Conservation (phyloP, 2,329 filamentous ascomycete species). For the Colletotrichum spaethianum region DNA sequence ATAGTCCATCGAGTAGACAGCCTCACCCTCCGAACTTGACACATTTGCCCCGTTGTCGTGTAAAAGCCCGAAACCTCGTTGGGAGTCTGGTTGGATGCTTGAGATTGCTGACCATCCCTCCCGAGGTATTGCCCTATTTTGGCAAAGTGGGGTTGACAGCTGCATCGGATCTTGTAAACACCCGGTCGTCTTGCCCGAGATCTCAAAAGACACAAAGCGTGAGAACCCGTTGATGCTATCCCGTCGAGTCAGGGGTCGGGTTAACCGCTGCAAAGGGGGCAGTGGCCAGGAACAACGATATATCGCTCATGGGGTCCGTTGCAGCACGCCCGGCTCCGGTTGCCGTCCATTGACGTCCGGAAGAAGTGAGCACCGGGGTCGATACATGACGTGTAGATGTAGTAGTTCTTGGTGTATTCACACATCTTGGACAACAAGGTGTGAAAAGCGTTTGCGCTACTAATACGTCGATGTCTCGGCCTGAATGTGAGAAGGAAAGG, state of each 20-base stretch:
- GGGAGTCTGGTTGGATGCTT: background rate
- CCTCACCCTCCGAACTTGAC: background rate
- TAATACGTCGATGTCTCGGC: background rate
- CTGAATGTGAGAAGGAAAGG: background rate
- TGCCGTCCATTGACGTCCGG: slow-evolving; percentile 77
- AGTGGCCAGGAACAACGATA: slow-evolving; percentile 78
- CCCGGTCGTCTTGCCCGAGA: background rate
- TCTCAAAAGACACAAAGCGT: background rate
- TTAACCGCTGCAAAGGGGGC: slow-evolving; percentile 59
- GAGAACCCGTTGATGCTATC: background rate
- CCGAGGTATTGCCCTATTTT: background rate
- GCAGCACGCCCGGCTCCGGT: slow-evolving; percentile 70
- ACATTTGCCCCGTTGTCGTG: background rate
- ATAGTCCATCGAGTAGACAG: background rate
- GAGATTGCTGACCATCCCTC: background rate
- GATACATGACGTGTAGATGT: slow-evolving; percentile 80
- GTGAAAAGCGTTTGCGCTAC: background rate
- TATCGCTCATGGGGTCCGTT: slow-evolving; percentile 81
- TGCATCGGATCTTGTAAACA: background rate
- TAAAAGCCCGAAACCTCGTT: background rate
- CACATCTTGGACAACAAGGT: slow-evolving; percentile 60
- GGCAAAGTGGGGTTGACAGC: too few relatives aligned
- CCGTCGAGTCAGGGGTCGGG: background rate
- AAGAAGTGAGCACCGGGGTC: slow-evolving; percentile 81
- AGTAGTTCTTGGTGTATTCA: slow-evolving; percentile 81